phyloP scores from a whole-genome alignment of 2,329 filamentous ascomycete species.

The Stagonosporopsis vannaccii region DNA sequence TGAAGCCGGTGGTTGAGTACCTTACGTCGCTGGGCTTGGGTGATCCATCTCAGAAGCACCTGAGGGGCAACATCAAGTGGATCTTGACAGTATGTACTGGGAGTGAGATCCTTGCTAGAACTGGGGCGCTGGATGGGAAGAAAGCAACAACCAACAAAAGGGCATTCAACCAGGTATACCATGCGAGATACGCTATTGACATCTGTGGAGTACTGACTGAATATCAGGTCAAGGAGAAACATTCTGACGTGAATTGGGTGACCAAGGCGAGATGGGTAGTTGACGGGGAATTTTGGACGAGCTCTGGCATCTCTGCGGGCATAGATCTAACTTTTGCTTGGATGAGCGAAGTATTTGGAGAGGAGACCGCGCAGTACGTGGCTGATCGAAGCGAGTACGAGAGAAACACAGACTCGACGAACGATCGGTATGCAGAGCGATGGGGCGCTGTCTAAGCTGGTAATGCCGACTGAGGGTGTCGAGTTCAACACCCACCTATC shows the following conservation, averaged over 20 bases:
- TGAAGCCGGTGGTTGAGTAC: constrained; percentile 49
- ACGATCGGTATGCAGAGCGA: constrained; percentile 64
- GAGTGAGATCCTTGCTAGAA: constrained; percentile 62
- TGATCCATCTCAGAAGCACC: constrained; percentile 51
- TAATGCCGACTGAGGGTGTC: not conserved
- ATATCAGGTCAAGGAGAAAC: constrained; percentile 53
- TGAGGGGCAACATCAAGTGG: constrained; percentile 53
- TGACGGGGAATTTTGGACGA: constrained; percentile 72
- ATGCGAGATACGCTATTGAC: not conserved
- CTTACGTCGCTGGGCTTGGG: constrained; percentile 49
- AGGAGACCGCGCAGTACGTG: constrained; percentile 57
- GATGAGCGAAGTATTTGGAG: constrained; percentile 62
- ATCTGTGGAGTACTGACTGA: constrained; percentile 2
- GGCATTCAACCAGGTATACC: constrained; percentile 54
- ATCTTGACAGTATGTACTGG: constrained; percentile 74
- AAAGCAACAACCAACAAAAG: constrained; percentile 73
- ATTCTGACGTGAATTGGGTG: constrained; percentile 66
- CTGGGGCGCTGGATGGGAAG: constrained; percentile 67
- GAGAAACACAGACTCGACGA: constrained; percentile 57
- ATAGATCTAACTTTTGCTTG: constrained; percentile 69
- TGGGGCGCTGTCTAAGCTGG: constrained; percentile 34
- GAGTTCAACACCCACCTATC: too few relatives aligned
- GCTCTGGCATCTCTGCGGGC: constrained; percentile 68
- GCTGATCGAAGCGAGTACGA: constrained; percentile 66
- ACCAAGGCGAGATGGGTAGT: constrained; percentile 68